Evolutionary conservation across 2,329 filamentous ascomycete species (phyloP), one percentile per base, ranked within the genome.

Genomic region (Keithomyces neogunnii): DNA sequence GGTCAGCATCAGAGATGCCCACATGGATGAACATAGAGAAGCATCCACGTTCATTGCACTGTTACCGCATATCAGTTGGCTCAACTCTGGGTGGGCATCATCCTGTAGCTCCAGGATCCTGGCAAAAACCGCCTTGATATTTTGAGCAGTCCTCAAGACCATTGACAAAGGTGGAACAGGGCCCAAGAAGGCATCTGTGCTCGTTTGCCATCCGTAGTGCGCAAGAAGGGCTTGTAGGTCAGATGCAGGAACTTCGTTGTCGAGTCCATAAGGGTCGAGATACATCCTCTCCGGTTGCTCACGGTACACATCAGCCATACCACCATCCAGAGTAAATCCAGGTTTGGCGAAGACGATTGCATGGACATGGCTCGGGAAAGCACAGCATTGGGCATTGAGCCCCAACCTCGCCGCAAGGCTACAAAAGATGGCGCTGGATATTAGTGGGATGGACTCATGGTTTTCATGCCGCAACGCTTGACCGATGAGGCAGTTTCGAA

Each of bases 401-500:
- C 86, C 87, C 10, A 96, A 65, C 38, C 86, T 78, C 50, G 80
- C 76, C 1, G 89, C 91, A 13, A 97, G 67, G 52, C 83, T 84
- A 62, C 87, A 93, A 68, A 86, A 99, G 55, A 97, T 95, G 53
- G 85, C 86, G 51, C 86, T 86, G 2, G 89, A 93, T 55, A 96
- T 86, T 48, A 96, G 76, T 2, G 92, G 93, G 7, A 96, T 75
- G 1, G 90, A 92, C 31, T 88, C 84, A 61, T 95, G 89, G 0
- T 79, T 76, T 5, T 79, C 70, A 47, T 87, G 83, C 36, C 81
- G 83, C 43, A 97, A 73, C 3, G 88, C 89, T 55, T 95, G 76
- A 8, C 89, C 89, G 51, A 99, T 83, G 59, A 96, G 88, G 60
- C 88, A 95, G 67, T 97, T 95, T 55, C 88, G 82, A 52, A 97